Evolutionary conservation across 192 early-diverging fungal genomes (phyloP), one percentile per base, ranked within the genome.

Genomic region (Globomyces pollinis-pini): DNA sequence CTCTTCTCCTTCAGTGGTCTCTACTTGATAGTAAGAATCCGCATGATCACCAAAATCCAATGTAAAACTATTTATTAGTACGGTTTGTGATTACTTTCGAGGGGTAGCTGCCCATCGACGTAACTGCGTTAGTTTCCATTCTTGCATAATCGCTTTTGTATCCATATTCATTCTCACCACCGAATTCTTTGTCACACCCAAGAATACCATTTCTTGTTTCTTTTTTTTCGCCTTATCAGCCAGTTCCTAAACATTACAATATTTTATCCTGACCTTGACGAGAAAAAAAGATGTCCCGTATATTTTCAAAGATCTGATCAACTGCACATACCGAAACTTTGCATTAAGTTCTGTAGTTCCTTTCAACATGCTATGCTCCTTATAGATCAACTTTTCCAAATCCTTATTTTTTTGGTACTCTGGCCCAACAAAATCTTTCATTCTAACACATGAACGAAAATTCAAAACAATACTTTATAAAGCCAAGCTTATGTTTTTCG

Each of bases 31-130:
- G 43, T 74, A 83, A 1, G 61, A 57, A 31, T 83, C 67, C n/a
- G 66, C 67, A 49, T 84, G 80, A 47, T 83, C 79, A 18, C 81
- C 81, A 50, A 84, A 77, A 57, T 84, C 81, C 33, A 84, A 44
- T n/a, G 81, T 84, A 51, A 84, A 82, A 38, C 67, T 79, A n/a
- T n/a, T n/a, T n/a, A n/a, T n/a, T 13, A 13, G 16, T 11, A 9
- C 32, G 50, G 9, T 26, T 21, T 50, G 16, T 61, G 32, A 36
- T 13, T 54, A 74, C 72, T 75, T 80, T 23, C 65, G 78, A 11
- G 70, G 50, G 0, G 73, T 63, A 1, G 79, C 76, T 8, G 81
- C 77, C 81, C 81, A 84, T 15, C 79, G 65, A 13, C 80, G 55
- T 30, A 84, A 52, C 42, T 76, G 73, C n/a, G 72, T 82, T 15